Conservation (phyloP, 768 basidiomycete genomes). For the Xerocomus potaroensis region DNA sequence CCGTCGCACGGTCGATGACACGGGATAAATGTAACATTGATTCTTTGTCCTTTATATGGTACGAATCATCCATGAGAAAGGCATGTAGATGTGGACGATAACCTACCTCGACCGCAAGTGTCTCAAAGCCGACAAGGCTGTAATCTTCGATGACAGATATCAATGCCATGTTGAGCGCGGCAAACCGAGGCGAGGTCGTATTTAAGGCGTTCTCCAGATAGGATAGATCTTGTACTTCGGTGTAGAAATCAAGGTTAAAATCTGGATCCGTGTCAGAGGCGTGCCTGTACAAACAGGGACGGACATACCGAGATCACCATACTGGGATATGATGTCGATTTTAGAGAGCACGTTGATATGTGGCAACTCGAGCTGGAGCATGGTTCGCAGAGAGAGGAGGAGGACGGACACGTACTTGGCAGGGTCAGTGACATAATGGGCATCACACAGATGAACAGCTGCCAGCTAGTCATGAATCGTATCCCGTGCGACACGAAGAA, state of each 20-base stretch:
- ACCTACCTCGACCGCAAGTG: slow-evolving; percentile 87
- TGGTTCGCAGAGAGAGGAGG: slow-evolving; percentile 87
- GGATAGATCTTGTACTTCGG: slow-evolving; percentile 93
- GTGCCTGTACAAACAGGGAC: background rate
- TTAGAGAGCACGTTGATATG: slow-evolving; percentile 98
- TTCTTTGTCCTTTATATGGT: slow-evolving; percentile 69
- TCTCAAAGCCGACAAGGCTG: slow-evolving; percentile 91
- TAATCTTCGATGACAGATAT: slow-evolving; percentile 94
- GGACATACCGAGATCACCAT: slow-evolving; percentile 82
- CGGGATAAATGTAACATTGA: slow-evolving; percentile 90
- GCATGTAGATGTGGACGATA: no score
- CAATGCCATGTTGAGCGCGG: slow-evolving; percentile 82
- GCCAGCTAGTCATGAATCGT: slow-evolving; percentile 56
- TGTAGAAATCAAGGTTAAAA: slow-evolving; percentile 97
- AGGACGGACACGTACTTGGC: slow-evolving; percentile 92
- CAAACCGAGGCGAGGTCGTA: slow-evolving; percentile 62
- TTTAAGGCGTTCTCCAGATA: slow-evolving; percentile 77
- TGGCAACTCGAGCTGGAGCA: slow-evolving; percentile 98
- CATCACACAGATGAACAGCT: slow-evolving; percentile 93
- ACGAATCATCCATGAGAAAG: no score
- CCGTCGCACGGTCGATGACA: slow-evolving; percentile 85
- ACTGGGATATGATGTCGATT: slow-evolving; percentile 83
- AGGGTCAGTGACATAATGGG: slow-evolving; percentile 95
- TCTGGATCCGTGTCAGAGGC: slow-evolving; percentile 44
- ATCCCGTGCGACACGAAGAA: slow-evolving; percentile 1